phyloP scores from a whole-genome alignment of 1,139 yeast species.

The Candida albicans region DNA sequence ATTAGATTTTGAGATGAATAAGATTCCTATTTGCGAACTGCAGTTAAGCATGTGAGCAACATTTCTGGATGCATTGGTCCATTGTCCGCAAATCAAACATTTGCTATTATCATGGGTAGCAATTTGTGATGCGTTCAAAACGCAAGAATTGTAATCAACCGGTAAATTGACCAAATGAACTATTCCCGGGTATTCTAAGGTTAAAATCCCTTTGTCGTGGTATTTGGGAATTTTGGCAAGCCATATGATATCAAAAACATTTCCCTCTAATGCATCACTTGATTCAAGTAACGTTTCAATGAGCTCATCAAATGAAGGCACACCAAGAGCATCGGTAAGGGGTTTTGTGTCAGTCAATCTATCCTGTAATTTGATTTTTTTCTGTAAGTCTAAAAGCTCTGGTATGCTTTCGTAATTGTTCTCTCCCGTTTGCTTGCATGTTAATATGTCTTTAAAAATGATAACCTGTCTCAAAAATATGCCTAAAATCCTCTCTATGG shows the following conservation, averaged over 20 bases:
- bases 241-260: constrained; percentile 25
- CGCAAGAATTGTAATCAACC: constrained; percentile 27
- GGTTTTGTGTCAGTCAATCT: constrained; percentile 14
- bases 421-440: constrained; percentile 28
- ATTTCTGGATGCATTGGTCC: constrained; percentile 19
- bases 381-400: constrained; percentile 18
- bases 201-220: constrained; percentile 24
- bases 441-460: constrained; percentile 35
- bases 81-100: constrained; percentile 36
- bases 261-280: constrained; percentile 23
- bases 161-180: constrained; percentile 43
- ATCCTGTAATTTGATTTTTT: constrained; percentile 4
- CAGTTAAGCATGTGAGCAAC: constrained; percentile 29
- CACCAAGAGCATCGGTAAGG: constrained; percentile 21
- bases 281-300: constrained; percentile 15
- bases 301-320: constrained; percentile 23
- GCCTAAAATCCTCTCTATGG: constrained; percentile 31
- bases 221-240: constrained; percentile 29
- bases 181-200: constrained; percentile 39
- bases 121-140: constrained; percentile 26
- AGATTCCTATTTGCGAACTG: constrained; percentile 34
- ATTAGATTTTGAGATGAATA: constrained; percentile 43
- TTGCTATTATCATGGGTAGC: constrained; percentile 27
- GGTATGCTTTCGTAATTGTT: constrained; percentile 21
- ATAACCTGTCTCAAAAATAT: constrained; percentile 40